These are phyloP conservation scores for Craterostigma plantagineum DNA, from an alignment of 257 asterid genomes.

Conservation along the genomic window DNA sequence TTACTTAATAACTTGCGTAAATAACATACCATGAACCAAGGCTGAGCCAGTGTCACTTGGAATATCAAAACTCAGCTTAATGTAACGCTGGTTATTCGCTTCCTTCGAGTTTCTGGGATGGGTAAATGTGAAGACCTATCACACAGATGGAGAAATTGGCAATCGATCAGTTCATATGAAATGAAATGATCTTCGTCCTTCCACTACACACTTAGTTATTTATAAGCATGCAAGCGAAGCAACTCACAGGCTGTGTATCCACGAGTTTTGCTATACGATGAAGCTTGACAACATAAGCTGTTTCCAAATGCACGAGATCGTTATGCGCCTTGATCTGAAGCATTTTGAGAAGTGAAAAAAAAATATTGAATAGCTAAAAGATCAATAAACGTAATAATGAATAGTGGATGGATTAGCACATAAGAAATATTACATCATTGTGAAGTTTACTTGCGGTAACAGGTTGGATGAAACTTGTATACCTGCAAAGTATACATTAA, in stretches of 20 bases:
- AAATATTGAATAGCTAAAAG: conserved; percentile 1
- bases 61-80: no score
- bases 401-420: not conserved
- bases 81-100: conserved; percentile 53
- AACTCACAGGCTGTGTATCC: conserved; percentile 68
- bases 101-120: conserved; percentile 61
- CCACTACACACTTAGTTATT: conserved; percentile 10
- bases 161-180: not conserved
- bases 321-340: conserved; percentile 75
- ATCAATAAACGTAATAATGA: not conserved
- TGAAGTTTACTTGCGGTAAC: conserved; percentile 84
- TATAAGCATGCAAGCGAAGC: no score
- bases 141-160: conserved; percentile 15
- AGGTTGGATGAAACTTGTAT: conserved; percentile 91
- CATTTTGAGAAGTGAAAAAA: conserved; percentile 5
- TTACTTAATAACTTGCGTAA: no score
- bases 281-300: conserved; percentile 91
- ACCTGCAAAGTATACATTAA: conserved; percentile 39
- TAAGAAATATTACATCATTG: conserved; percentile 52
- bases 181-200: not conserved
- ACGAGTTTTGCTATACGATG: conserved; percentile 94
- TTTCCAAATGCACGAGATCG: conserved; percentile 91
- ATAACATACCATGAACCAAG: no score
- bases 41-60: no score
- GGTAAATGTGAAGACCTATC: conserved; percentile 68